phyloP scores from a whole-genome alignment of 176 grass and related monocot genomes.

The Tuctoria greenei region DNA sequence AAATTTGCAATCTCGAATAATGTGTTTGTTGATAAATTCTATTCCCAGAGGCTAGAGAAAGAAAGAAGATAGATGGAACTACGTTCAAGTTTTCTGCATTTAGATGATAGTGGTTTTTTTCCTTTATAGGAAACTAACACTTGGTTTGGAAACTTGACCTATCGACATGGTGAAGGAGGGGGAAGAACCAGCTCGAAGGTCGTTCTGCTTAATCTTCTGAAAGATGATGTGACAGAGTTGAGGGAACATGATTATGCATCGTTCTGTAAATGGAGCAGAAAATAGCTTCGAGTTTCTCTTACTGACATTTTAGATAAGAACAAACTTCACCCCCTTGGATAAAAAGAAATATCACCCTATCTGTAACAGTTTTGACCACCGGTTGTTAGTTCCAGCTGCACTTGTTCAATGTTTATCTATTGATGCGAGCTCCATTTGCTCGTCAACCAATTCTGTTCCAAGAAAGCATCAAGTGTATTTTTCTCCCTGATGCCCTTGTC shows the following conservation, averaged over 20 bases:
- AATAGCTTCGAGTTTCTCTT: not conserved
- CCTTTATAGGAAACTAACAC: not conserved
- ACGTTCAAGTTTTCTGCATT: not conserved
- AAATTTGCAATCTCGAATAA: not conserved
- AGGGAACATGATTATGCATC: not conserved
- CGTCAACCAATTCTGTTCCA: slow-evolving; percentile 13
- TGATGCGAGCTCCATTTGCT: slow-evolving; percentile 14
- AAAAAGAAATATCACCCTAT: not conserved
- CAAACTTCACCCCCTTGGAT: not conserved
- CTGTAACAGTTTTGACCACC: slow-evolving; percentile 18
- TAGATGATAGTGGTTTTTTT: not conserved
- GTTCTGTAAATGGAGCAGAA: not conserved
- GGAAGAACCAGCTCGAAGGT: not conserved
- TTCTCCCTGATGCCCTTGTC: slow-evolving; percentile 22
- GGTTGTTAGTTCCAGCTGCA: not conserved
- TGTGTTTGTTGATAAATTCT: not conserved
- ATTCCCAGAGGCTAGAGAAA: not conserved
- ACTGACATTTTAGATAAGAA: not conserved
- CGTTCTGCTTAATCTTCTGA: not conserved
- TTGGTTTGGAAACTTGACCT: not conserved
- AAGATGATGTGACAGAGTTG: not conserved
- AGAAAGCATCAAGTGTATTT: slow-evolving; percentile 18
- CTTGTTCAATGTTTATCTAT: not conserved
- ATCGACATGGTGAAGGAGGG: not conserved
- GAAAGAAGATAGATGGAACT: not conserved